Evolutionary conservation across 306 rosid species (phyloP), one percentile per base, ranked within the genome.

Genomic region (Acacia acuminata): DNA sequence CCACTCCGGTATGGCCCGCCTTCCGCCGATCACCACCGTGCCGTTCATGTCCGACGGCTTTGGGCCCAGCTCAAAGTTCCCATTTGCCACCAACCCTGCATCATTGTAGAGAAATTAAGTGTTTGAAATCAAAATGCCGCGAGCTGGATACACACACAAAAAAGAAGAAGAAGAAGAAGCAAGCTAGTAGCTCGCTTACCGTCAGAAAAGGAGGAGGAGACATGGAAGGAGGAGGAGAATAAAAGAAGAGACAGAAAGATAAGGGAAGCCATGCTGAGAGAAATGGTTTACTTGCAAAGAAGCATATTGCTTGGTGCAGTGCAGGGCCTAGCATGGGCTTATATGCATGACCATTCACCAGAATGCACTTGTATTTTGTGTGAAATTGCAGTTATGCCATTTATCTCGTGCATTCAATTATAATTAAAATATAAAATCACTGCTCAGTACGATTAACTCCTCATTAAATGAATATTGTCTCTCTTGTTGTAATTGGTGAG

Each of bases 51-150:
- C 93, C 3, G 92, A 51, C 7, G 86, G 47, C 86, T 90, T 91
- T 0, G 99, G 99, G 0, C 86, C 91, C 4, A 68, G 40, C 93
- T 96, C 99, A 25, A 96, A 96, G 48, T 96, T 87, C 1, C 99
- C 99, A 79, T 96, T 96, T 40, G 89, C 90, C 7, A 96, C 71
- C 27, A 89, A 77, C 34, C 98, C 98, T 94, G 89, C 81, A 47
- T n/a, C 77, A 64, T 25, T 63, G 68, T 13, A 63, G 38, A 30
- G 38, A 9, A 32, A 19, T 17, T 19, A 17, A 53, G 3, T 16
- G n/a, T 53, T 19, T 53, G 42, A 38, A 38, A 38, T 38, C 42
- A 38, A 38, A 38, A 38, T 38, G 8, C 42, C 42, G 42, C 7
- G 8, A 38, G 42, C 42, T 38, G 42, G 0, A 6, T 36, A 36